Percentiles rank a stretch among this genome's conserved stretches.
Evolutionary conservation across 1,284 basidiomycete genomes (phyloP).

Genomic region (Cerioporus squamosus): DNA sequence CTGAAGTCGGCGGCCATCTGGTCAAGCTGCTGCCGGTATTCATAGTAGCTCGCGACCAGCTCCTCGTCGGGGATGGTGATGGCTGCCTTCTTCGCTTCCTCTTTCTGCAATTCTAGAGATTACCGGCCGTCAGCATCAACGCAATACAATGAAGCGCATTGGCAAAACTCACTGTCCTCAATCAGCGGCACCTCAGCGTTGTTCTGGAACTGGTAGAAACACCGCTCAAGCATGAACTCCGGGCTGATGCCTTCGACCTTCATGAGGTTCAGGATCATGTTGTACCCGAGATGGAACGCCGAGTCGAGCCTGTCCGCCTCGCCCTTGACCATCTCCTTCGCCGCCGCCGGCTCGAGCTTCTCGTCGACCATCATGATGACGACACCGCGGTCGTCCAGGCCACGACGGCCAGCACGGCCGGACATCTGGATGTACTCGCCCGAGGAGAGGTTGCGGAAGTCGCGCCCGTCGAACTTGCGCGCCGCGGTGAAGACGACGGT

Average conservation of each 20-base stretch:
- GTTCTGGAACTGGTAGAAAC: slow-evolving; percentile 99
- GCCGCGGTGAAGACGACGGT: slow-evolving; percentile 98
- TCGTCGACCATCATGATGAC: slow-evolving; percentile 99
- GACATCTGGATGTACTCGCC: slow-evolving; percentile 99
- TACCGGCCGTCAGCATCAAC: slow-evolving; percentile 3
- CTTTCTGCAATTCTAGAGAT: slow-evolving; percentile 68
- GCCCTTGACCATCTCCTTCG: slow-evolving; percentile 98
- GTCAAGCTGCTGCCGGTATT: slow-evolving; percentile 89
- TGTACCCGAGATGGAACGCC: slow-evolving; percentile 98
- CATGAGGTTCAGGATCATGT: slow-evolving; percentile 99
- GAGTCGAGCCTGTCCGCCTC: slow-evolving; percentile 97
- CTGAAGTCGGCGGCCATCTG: slow-evolving; percentile 88
- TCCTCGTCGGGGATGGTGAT: slow-evolving; percentile 86
- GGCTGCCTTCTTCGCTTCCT: slow-evolving; percentile 72
- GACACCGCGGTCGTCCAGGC: slow-evolving; percentile 97
- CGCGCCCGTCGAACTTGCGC: slow-evolving; percentile 95
- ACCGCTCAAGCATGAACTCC: slow-evolving; percentile 97
- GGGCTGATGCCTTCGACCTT: slow-evolving; percentile 98
- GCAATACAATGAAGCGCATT: neutral
- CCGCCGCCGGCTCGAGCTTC: slow-evolving; percentile 91
- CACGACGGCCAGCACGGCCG: slow-evolving; percentile 95
- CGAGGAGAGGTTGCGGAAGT: slow-evolving; percentile 89
- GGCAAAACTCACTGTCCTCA: slow-evolving; percentile 70
- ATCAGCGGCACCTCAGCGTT: slow-evolving; percentile 87
- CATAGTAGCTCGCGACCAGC: slow-evolving; percentile 89